Percentiles rank a stretch among this genome's conserved stretches.
Evolutionary conservation across 2,329 filamentous ascomycete genomes (phyloP).

Genomic region (Emergomyces orientalis): DNA sequence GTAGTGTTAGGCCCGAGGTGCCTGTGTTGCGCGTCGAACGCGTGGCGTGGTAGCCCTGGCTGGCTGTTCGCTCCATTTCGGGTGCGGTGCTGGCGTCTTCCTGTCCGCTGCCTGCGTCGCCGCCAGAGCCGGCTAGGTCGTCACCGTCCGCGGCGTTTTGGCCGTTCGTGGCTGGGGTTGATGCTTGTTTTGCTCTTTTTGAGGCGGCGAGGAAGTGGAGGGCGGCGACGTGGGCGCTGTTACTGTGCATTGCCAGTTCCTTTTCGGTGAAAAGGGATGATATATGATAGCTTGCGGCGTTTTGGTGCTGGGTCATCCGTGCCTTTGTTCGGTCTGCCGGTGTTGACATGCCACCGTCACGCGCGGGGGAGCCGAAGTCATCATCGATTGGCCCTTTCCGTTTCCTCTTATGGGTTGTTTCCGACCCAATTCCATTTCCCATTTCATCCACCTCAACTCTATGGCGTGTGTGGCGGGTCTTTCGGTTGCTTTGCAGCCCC

Average conservation of each 20-base stretch:
- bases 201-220: conserved; percentile 50
- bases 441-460: conserved; percentile 45
- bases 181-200: conserved; percentile 34
- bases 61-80: conserved; percentile 54
- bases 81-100: conserved; percentile 38
- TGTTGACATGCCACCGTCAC: conserved; percentile 39
- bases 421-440: conserved; percentile 38
- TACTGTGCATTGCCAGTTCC: conserved; percentile 53
- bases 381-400: conserved; percentile 49
- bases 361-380: conserved; percentile 50
- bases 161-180: conserved; percentile 30
- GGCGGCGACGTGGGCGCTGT: conserved; percentile 51
- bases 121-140: conserved; percentile 25
- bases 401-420: conserved; percentile 48
- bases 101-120: conserved; percentile 31
- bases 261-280: conserved; percentile 59
- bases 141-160: conserved; percentile 33
- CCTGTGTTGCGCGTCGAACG: conserved; percentile 45
- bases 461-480: conserved; percentile 53
- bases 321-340: conserved; percentile 46
- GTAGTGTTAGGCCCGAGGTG: conserved; percentile 44
- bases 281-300: conserved; percentile 51
- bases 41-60: conserved; percentile 48
- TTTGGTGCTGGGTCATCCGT: conserved; percentile 47
- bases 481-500: conserved; percentile 51